Evolutionary conservation across 169 alveolate genomes (phyloP), one percentile per base, ranked within the genome.

Genomic region (Plasmodium inui): DNA sequence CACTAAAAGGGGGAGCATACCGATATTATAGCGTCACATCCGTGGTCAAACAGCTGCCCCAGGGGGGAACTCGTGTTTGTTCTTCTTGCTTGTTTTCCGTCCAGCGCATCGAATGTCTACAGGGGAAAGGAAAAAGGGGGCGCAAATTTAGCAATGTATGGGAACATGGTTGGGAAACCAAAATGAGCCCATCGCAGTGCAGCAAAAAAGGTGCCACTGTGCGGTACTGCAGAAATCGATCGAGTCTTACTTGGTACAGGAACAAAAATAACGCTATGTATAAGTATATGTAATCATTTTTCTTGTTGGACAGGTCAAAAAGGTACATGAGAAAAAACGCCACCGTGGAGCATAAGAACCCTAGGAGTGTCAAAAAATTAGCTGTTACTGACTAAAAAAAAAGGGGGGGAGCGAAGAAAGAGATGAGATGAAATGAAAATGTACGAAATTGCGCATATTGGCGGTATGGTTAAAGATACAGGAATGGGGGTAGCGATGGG

Each of bases 41-140:
- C 99, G 86, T 98, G 99, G 92, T 98, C 99, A 83, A 97, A 95
- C 30, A 98, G 93, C 94, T 97, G 97, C 41, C 99, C 99, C 50
- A 97, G 95, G 1, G 98, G 98, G 19, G 98, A 95, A 30, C 97
- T 90, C 19, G 97, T 95, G 44, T 93, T 92, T 7, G 98, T 96
- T 61, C 97, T 94, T 61, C 98, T 92, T 50, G 99, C 99, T 39
- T 98, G 98, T 83, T 98, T 98, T 28, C 99, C 99, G 85, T 98
- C 99, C 22, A 97, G 92, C 5, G 98, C 98, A 92, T 98, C 99
- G n/a, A 96, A 92, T 4, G 98, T 97, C 92, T 97, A 57, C 96
- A 26, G 61, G 93, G 41, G 89, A 82, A 92, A 95, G 26, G 78
- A 19, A 74, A 74, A n/a, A 39, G 82, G 37, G 95, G 39, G 84